phyloP scores from a whole-genome alignment of 192 early-diverging fungal genomes.

The Umbelopsis ramanniana region DNA sequence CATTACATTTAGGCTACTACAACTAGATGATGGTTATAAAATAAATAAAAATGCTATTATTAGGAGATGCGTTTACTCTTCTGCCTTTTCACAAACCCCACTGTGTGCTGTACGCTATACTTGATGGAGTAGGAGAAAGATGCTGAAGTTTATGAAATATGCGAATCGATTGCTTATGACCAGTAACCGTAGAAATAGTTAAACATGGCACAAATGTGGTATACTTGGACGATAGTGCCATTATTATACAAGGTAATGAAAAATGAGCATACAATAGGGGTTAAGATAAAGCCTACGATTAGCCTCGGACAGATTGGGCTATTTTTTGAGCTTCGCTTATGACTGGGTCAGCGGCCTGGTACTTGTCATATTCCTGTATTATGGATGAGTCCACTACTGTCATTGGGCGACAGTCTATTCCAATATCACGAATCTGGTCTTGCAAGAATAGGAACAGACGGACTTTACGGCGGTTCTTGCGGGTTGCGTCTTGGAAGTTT shows the following conservation, averaged over 20 bases:
- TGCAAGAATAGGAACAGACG: conserved; percentile 10
- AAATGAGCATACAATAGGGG: background rate
- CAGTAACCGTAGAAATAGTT: too few relatives aligned
- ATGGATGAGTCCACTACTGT: background rate
- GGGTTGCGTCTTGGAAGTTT: background rate
- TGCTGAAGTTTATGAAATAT: too few relatives aligned
- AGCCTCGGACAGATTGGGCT: background rate
- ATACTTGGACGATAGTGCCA: too few relatives aligned
- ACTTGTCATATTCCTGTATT: background rate
- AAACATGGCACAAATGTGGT: too few relatives aligned
- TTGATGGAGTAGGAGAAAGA: too few relatives aligned
- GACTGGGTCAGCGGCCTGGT: background rate
- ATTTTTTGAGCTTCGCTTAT: conserved; percentile 12
- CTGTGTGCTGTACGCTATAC: too few relatives aligned
- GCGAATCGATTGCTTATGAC: too few relatives aligned
- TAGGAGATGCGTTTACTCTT: too few relatives aligned
- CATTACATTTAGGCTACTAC: background rate
- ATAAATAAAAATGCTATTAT: background rate
- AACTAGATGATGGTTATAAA: background rate
- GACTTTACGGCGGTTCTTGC: conserved; percentile 8
- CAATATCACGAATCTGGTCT: background rate
- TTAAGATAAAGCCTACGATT: background rate
- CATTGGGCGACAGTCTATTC: conserved; percentile 20
- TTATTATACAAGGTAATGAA: background rate
- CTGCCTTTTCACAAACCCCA: too few relatives aligned